Percentiles rank a stretch among this genome's conserved stretches.
phyloP scores from a whole-genome alignment of 768 basidiomycete species.

The Leccinellum rugosiceps region DNA sequence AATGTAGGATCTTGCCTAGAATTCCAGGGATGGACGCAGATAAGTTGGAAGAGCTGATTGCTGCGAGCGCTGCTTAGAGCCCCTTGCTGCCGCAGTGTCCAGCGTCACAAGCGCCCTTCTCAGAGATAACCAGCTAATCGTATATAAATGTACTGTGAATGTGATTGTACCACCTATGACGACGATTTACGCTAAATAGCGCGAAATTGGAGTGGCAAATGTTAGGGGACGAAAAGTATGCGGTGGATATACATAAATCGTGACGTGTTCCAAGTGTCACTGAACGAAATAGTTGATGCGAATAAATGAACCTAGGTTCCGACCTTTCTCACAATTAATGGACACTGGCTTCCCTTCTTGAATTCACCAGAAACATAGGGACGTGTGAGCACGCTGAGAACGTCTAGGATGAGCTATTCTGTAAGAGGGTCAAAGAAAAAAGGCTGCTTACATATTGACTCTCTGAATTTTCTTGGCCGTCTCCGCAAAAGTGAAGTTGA shows the following conservation, averaged over 20 bases:
- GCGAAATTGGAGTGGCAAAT: neutral
- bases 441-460: slow-evolving; percentile 55
- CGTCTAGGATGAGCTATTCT: neutral
- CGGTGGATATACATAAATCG: neutral
- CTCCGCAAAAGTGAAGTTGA: slow-evolving; percentile 57
- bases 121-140: neutral
- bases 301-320: slow-evolving; percentile 3
- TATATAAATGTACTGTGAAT: neutral
- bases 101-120: neutral
- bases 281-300: neutral
- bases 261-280: neutral
- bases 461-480: slow-evolving; percentile 53
- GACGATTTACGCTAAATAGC: neutral
- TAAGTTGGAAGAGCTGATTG: neutral
- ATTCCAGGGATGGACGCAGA: neutral
- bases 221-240: neutral
- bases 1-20: neutral
- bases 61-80: neutral
- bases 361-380: slow-evolving; percentile 56
- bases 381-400: slow-evolving; percentile 56
- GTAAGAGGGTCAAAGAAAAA: neutral
- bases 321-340: slow-evolving; percentile 46
- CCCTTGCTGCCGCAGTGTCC: neutral
- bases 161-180: neutral
- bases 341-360: slow-evolving; percentile 60